phyloP scores from a whole-genome alignment of 208 protist species.

The Blechomonas ayalai region DNA sequence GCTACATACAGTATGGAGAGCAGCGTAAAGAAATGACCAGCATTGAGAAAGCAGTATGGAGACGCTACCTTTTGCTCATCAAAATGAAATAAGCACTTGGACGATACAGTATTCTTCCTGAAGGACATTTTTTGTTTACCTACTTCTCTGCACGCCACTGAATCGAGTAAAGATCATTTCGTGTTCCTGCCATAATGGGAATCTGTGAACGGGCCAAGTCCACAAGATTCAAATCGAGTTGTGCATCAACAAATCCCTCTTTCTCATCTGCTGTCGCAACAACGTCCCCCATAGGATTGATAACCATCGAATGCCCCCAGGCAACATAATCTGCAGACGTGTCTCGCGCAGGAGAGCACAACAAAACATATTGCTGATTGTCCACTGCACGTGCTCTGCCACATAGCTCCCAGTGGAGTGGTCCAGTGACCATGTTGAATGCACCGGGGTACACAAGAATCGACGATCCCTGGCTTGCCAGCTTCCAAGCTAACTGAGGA shows the following conservation, averaged over 20 bases:
- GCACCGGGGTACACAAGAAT: constrained; percentile 95
- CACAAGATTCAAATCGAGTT: constrained; percentile 56
- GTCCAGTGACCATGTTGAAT: constrained; percentile 99
- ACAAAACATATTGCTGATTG: constrained; percentile 93
- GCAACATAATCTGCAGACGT: constrained; percentile 84
- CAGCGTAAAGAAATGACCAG: too few species aligned
- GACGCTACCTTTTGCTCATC: too few species aligned
- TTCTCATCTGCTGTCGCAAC: constrained; percentile 58
- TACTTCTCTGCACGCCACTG: too few species aligned
- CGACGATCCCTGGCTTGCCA: constrained; percentile 61
- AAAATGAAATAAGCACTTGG: too few species aligned
- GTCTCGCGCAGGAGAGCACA: constrained; percentile 94
- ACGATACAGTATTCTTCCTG: too few species aligned
- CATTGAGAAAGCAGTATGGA: too few species aligned
- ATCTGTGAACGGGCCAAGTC: constrained; percentile 34
- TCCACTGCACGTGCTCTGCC: constrained; percentile 88
- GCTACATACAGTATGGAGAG: too few species aligned
- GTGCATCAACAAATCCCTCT: constrained; percentile 48
- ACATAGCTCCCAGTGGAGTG: constrained; percentile 96
- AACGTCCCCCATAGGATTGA: constrained; percentile 86
- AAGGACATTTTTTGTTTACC: too few species aligned
- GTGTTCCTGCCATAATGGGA: constrained; percentile 71
- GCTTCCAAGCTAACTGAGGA: constrained; percentile 86
- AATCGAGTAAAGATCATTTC: constrained; percentile 71
- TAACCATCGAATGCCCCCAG: constrained; percentile 95